phyloP scores from a whole-genome alignment of 352 stramenopile species.

The Phytophthora nicotianae region DNA sequence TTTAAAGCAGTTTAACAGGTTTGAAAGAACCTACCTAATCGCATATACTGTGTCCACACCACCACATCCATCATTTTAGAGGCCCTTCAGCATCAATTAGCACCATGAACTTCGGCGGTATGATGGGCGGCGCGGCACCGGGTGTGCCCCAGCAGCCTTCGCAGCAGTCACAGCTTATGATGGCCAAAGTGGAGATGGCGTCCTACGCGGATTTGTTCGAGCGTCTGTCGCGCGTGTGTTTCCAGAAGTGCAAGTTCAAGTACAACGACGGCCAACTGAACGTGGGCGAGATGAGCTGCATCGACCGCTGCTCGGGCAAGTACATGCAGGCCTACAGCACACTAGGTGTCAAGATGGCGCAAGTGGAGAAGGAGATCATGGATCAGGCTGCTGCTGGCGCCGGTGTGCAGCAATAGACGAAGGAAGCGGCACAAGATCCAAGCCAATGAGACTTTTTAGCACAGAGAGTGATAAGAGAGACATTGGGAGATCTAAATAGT shows the following conservation, averaged over 20 bases:
- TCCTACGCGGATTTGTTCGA: conserved; percentile 92
- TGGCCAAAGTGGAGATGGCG: conserved; percentile 92
- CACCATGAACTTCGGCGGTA: conserved; percentile 80
- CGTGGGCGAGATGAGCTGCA: conserved; percentile 98
- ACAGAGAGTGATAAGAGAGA: background rate
- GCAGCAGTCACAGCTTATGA: conserved; percentile 85
- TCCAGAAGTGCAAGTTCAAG: conserved; percentile 96
- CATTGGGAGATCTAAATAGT: conserved; percentile 58
- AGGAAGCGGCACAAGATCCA: conserved; percentile 2
- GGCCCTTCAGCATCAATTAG: conserved; percentile 3
- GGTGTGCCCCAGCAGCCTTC: conserved; percentile 50
- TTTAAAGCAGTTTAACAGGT: background rate
- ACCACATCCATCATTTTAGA: conserved; percentile 16
- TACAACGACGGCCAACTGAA: conserved; percentile 97
- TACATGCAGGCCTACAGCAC: conserved; percentile 97
- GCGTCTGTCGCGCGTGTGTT: conserved; percentile 91
- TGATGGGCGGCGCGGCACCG: conserved; percentile 65
- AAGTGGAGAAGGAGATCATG: conserved; percentile 94
- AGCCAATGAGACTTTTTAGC: conserved; percentile 2
- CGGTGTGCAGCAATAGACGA: conserved; percentile 46
- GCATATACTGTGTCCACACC: conserved; percentile 2
- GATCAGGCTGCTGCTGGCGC: conserved; percentile 60
- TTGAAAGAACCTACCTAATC: background rate
- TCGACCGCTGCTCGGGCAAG: conserved; percentile 97
- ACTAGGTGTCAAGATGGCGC: conserved; percentile 94